Percentiles rank a stretch among this genome's conserved stretches.
phyloP scores from a whole-genome alignment of 805 yeast genomes.

The Ogataea paradorogensis region DNA sequence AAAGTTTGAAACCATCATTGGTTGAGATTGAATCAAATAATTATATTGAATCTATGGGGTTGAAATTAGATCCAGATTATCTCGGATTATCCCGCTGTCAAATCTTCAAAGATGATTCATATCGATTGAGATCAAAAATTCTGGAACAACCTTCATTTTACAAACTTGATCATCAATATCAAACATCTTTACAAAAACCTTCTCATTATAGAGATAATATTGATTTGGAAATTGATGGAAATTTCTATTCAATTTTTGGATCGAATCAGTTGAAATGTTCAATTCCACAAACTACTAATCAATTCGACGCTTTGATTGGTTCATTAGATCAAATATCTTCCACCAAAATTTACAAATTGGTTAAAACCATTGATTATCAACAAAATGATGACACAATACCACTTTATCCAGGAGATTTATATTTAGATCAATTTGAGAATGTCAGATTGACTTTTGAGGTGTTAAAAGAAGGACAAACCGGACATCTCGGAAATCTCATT shows the following conservation, averaged over 20 bases:
- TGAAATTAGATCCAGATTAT: constrained; percentile 19
- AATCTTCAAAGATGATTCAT: not conserved
- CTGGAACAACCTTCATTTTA: constrained; percentile 41
- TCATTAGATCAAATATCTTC: constrained; percentile 8
- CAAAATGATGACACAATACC: constrained; percentile 1
- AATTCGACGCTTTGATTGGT: constrained; percentile 18
- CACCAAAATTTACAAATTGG: constrained; percentile 10
- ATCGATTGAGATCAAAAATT: constrained; percentile 36
- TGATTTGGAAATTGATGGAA: constrained; percentile 30
- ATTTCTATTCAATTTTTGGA: constrained; percentile 34
- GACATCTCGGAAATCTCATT: constrained; percentile 36
- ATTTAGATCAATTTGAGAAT: constrained; percentile 41
- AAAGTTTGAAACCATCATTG: constrained; percentile 10
- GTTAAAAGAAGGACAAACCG: constrained; percentile 39
- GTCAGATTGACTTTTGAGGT: constrained; percentile 47
- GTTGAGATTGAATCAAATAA: not conserved
- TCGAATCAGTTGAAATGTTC: constrained; percentile 2
- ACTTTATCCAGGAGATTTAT: constrained; percentile 32
- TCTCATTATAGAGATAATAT: constrained; percentile 26
- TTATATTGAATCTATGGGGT: constrained; percentile 2
- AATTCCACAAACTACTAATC: constrained; percentile 9
- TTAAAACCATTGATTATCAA: constrained; percentile 2
- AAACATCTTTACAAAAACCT: constrained; percentile 43
- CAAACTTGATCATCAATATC: constrained; percentile 41
- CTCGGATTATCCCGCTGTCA: constrained; percentile 18